Evolutionary conservation across 495 filamentous ascomycete species (phyloP).

Genomic region (Aspergillus cristatus): DNA sequence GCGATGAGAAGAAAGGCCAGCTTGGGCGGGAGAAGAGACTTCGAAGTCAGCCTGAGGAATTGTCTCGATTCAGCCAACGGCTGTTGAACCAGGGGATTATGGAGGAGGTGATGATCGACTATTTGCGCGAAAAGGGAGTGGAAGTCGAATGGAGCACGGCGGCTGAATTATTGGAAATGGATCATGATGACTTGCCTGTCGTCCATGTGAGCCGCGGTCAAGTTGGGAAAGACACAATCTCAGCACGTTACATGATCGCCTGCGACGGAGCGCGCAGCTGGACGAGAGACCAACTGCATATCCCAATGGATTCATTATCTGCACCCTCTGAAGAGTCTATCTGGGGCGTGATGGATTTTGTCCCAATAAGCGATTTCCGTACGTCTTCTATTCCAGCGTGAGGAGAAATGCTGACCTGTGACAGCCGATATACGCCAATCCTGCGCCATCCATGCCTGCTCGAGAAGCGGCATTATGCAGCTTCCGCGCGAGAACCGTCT

Average conservation of each 20-base stretch:
- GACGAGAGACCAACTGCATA: constrained; percentile 11
- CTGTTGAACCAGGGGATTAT: constrained; percentile 11
- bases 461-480: constrained; percentile 51
- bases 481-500: constrained; percentile 59
- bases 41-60: background rate
- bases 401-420: too few relatives aligned
- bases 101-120: constrained; percentile 9
- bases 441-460: constrained; percentile 52
- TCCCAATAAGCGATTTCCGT: constrained; percentile 56
- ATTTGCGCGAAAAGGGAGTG: constrained; percentile 3
- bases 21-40: too few relatives aligned
- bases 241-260: constrained; percentile 7
- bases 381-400: too few relatives aligned
- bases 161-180: constrained; percentile 1
- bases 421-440: constrained; percentile 55
- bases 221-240: constrained; percentile 2
- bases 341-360: constrained; percentile 54
- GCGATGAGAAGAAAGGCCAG: background rate
- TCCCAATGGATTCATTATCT: constrained; percentile 8
- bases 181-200: background rate
- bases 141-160: constrained; percentile 2
- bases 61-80: constrained; percentile 7
- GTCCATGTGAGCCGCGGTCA: constrained; percentile 4
- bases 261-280: constrained; percentile 19
- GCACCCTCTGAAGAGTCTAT: constrained; percentile 52